Evolutionary conservation across 176 grass and related monocot genomes (phyloP).

Genomic region (Oryza glaberrima): DNA sequence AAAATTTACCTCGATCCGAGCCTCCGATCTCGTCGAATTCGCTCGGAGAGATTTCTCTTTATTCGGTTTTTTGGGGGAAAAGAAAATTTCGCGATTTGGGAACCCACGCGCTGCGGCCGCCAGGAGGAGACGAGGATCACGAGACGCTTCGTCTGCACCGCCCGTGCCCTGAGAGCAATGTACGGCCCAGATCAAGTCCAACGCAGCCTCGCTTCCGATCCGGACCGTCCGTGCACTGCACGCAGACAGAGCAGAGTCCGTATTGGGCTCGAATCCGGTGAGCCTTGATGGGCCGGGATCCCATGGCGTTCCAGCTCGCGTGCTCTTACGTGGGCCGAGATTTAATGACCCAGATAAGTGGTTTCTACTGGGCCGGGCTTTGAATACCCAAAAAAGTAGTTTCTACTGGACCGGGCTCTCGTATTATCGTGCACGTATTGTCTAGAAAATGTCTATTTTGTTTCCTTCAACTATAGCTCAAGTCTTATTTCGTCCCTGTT

Average conservation of each 20-base stretch:
- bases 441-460: too few relatives aligned
- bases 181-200: neutral
- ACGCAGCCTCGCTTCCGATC: neutral
- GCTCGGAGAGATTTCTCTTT: neutral
- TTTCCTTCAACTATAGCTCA: too few relatives aligned
- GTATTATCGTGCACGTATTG: too few relatives aligned
- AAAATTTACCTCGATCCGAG: conserved; percentile 23
- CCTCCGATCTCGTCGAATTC: conserved; percentile 46
- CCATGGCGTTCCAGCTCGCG: too few relatives aligned
- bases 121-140: neutral
- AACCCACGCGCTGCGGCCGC: conserved; percentile 7
- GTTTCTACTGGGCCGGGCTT: too few relatives aligned
- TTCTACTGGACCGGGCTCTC: too few relatives aligned
- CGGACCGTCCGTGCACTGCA: neutral
- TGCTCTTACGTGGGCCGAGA: too few relatives aligned
- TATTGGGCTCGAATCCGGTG: neutral
- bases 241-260: neutral
- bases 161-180: neutral
- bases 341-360: too few relatives aligned
- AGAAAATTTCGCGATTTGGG: neutral
- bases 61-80: neutral
- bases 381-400: too few relatives aligned
- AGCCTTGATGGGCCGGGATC: too few relatives aligned
- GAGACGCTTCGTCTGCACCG: conserved; percentile 25
- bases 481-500: too few relatives aligned